A percentile compares a stretch with the other conserved stretches of the same genome.
phyloP scores from a whole-genome alignment of 2,329 filamentous ascomycete species.

The Trichoderma gracile region DNA sequence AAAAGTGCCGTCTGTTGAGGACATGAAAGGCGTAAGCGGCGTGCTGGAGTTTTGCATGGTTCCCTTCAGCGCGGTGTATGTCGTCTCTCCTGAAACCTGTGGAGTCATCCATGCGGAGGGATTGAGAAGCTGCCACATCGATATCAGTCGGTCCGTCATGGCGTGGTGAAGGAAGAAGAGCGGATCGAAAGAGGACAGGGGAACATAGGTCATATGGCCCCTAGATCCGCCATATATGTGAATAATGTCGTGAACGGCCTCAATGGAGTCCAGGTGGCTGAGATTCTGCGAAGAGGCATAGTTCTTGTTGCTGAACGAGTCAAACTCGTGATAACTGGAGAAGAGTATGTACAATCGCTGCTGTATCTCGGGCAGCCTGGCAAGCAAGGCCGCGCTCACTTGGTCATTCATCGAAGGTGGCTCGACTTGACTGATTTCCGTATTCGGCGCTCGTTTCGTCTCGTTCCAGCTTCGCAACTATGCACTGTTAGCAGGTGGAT shows the following conservation, averaged over 20 bases:
- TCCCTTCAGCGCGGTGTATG: constrained; percentile 60
- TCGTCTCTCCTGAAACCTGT: constrained; percentile 54
- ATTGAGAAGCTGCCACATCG: constrained; percentile 76
- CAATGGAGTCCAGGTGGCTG: constrained; percentile 61
- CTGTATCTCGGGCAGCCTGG: constrained; percentile 56
- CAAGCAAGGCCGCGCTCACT: constrained; percentile 48
- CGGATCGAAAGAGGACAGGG: constrained; percentile 76
- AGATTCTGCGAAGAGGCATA: constrained; percentile 54
- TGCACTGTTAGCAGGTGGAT: neutral
- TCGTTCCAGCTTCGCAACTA: constrained; percentile 61
- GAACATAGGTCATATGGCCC: constrained; percentile 70
- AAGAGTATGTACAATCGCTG: constrained; percentile 68
- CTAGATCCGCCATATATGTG: constrained; percentile 60
- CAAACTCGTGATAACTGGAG: constrained; percentile 67
- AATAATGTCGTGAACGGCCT: constrained; percentile 64
- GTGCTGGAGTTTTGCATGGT: constrained; percentile 57
- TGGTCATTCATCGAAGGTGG: constrained; percentile 59
- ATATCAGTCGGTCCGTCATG: constrained; percentile 73
- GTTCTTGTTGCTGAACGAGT: constrained; percentile 68
- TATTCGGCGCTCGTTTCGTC: constrained; percentile 59
- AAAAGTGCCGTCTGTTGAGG: constrained; percentile 57
- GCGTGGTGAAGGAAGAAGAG: constrained; percentile 76
- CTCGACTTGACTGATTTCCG: constrained; percentile 32
- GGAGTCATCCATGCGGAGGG: constrained; percentile 66
- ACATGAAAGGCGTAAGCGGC: constrained; percentile 67